Percentiles rank a stretch among this genome's conserved stretches.
Evolutionary conservation across 2,329 filamentous ascomycete genomes (phyloP).

Genomic region (Sporothrix dimorphospora): DNA sequence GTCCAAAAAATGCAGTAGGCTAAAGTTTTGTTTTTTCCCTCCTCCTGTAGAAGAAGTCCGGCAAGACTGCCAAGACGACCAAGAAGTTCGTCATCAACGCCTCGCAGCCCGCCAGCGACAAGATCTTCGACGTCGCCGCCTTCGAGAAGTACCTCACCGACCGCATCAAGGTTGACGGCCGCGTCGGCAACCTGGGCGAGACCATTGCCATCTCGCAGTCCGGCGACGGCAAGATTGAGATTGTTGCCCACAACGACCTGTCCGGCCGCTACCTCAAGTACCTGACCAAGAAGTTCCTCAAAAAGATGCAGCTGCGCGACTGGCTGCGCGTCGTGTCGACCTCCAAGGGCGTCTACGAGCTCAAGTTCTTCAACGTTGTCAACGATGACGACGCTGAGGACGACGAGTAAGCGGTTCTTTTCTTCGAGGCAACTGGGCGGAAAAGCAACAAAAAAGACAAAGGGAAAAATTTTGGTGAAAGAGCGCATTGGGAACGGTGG

Average conservation of each 20-base stretch:
- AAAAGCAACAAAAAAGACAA: neutral
- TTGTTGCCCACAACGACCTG: conserved; percentile 96
- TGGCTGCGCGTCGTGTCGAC: conserved; percentile 99
- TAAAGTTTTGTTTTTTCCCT: conserved; percentile 62
- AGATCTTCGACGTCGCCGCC: conserved; percentile 98
- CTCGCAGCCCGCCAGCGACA: conserved; percentile 96
- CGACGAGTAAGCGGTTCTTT: conserved; percentile 73
- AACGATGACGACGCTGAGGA: conserved; percentile 98
- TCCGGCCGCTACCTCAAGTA: conserved; percentile 99
- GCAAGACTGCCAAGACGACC: conserved; percentile 72
- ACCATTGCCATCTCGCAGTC: conserved; percentile 85
- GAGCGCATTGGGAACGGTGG: neutral
- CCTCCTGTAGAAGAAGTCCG: conserved; percentile 65
- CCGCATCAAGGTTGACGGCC: conserved; percentile 99
- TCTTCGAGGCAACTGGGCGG: neutral
- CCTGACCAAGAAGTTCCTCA: conserved; percentile 99
- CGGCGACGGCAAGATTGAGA: conserved; percentile 97
- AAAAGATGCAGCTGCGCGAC: conserved; percentile 99
- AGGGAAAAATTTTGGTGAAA: neutral
- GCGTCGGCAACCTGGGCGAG: conserved; percentile 97
- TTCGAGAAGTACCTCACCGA: conserved; percentile 99
- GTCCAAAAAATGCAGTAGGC: conserved; percentile 84
- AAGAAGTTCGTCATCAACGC: conserved; percentile 99
- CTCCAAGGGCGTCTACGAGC: conserved; percentile 97
- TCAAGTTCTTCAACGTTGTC: conserved; percentile 99